These are phyloP conservation scores for Globisporangium ultimum DNA, from an alignment of 352 stramenopile genomes.

Conservation along the genomic window DNA sequence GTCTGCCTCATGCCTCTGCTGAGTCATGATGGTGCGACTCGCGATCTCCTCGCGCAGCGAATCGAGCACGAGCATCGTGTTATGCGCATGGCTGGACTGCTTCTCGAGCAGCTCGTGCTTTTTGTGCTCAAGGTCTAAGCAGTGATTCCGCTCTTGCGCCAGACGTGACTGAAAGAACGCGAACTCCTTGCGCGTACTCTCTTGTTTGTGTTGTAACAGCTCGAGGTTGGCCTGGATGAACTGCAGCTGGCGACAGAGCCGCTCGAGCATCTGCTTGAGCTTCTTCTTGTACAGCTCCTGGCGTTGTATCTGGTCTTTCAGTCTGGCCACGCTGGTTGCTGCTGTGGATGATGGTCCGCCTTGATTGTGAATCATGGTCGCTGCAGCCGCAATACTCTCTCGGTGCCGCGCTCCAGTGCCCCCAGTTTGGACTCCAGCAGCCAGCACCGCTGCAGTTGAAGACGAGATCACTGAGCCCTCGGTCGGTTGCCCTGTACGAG, in stretches of 20 bases:
- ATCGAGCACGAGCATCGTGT: slow-evolving; percentile 31
- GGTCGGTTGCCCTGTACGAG: no score
- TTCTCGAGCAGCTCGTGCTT: slow-evolving; percentile 21
- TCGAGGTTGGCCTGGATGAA: slow-evolving; percentile 38
- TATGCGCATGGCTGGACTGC: slow-evolving; percentile 24
- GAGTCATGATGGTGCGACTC: slow-evolving; percentile 35
- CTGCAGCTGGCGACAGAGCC: slow-evolving; percentile 29
- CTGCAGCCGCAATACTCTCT: slow-evolving; percentile 5
- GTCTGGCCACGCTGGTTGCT: not conserved
- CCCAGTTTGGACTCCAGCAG: slow-evolving; percentile 1
- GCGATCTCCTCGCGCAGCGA: slow-evolving; percentile 47
- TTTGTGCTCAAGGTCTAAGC: slow-evolving; percentile 23
- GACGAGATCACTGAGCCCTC: not conserved
- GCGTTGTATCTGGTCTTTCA: slow-evolving; percentile 43
- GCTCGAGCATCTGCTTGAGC: slow-evolving; percentile 41
- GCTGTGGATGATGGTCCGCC: not conserved
- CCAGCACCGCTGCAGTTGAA: not conserved
- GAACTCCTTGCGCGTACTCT: slow-evolving; percentile 21
- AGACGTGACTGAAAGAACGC: slow-evolving; percentile 34
- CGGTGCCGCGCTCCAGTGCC: slow-evolving; percentile 9
- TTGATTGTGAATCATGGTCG: slow-evolving; percentile 1
- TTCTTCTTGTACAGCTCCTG: slow-evolving; percentile 59
- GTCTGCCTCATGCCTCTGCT: slow-evolving; percentile 21
- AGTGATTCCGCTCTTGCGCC: slow-evolving; percentile 33
- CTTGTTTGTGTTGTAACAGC: slow-evolving; percentile 23